Conservation (phyloP, 1,284 basidiomycete species). For the Pterulicium gracile region DNA sequence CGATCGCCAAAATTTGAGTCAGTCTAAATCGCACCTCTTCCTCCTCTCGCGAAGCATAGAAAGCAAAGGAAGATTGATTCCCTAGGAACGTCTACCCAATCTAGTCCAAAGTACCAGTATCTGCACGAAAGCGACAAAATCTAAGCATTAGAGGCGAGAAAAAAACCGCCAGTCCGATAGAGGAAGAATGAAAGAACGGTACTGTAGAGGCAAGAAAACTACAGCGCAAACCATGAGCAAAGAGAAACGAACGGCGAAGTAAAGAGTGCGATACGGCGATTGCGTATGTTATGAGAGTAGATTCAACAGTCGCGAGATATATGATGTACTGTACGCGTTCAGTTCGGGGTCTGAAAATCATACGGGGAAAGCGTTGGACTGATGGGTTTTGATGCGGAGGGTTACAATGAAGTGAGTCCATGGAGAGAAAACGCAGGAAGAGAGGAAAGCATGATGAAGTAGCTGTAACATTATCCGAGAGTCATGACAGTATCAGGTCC, state of each 20-base stretch:
- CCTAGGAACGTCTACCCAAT: no score
- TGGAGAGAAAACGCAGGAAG: no score
- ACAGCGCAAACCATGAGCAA: not conserved
- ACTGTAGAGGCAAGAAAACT: not conserved
- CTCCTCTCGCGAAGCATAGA: no score
- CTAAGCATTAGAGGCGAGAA: no score
- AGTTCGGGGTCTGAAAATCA: not conserved
- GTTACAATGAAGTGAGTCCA: not conserved
- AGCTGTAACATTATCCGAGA: no score
- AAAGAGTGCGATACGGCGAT: not conserved
- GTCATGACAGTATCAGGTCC: no score
- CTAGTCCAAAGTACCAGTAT: no score
- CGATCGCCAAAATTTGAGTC: no score
- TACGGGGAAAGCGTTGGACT: not conserved
- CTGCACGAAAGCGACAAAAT: no score
- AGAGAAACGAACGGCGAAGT: not conserved
- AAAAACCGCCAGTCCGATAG: not conserved
- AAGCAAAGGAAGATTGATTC: no score
- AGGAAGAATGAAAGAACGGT: not conserved
- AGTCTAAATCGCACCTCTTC: no score
- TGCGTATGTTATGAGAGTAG: not conserved
- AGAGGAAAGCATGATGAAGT: not conserved
- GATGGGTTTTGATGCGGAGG: not conserved
- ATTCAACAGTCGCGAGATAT: not conserved
- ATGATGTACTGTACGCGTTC: no score